Conservation (phyloP, 192 early-diverging fungal species). For the Linnemannia elongata region DNA sequence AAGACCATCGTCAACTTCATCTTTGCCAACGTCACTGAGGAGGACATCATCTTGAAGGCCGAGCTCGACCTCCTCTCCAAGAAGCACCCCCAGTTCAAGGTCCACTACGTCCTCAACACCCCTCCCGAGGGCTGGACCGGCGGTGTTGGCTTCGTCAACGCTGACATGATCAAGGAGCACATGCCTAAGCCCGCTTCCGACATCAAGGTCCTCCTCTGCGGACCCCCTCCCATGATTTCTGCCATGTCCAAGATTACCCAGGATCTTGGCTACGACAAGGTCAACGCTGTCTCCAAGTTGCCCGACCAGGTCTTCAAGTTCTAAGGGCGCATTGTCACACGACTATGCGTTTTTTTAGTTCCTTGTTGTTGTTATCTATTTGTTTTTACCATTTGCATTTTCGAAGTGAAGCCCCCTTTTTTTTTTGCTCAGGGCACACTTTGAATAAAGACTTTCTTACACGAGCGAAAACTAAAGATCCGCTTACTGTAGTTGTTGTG, state of each 20-base stretch:
- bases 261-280: conserved; percentile 85
- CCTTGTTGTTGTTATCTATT: not conserved
- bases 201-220: conserved; percentile 92
- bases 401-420: conserved; percentile 1
- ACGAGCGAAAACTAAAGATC: not conserved
- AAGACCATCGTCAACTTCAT: conserved; percentile 89
- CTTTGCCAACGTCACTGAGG: conserved; percentile 91
- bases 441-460: not conserved
- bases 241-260: conserved; percentile 80
- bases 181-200: conserved; percentile 81
- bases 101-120: conserved; percentile 88
- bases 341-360: not conserved
- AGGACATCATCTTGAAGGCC: conserved; percentile 89
- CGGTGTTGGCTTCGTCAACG: conserved; percentile 87
- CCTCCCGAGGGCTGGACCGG: conserved; percentile 86
- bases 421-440: not conserved
- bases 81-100: conserved; percentile 82
- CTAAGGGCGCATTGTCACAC: conserved; percentile 58
- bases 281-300: conserved; percentile 83
- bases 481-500: no score
- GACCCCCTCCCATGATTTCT: conserved; percentile 91
- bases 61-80: conserved; percentile 84
- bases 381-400: conserved; percentile 1
- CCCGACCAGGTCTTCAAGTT: conserved; percentile 93
- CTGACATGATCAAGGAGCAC: conserved; percentile 82